Percentiles rank a stretch among this genome's conserved stretches.
These are phyloP conservation scores for Articulospora tetracladia DNA, from an alignment of 495 filamentous ascomycete species.

Conservation along the genomic window DNA sequence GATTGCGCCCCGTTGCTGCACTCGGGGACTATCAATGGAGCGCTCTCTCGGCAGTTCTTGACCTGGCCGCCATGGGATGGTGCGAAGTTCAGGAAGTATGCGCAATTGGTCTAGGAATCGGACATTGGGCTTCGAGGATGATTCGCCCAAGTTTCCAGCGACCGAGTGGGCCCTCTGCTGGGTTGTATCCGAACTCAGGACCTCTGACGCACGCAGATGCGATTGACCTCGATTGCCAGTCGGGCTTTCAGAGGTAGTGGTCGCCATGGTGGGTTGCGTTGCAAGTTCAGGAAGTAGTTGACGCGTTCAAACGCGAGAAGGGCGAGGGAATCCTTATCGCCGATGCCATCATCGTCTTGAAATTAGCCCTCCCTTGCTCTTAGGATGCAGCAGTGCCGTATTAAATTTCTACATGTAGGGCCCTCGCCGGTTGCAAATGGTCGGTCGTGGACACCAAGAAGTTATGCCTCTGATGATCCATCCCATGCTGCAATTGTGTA, in stretches of 20 bases:
- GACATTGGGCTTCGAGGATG: not conserved
- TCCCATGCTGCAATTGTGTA: too few species aligned
- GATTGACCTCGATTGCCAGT: not conserved
- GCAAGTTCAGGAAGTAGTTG: not conserved
- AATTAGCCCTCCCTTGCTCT: too few species aligned
- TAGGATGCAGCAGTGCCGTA: too few species aligned
- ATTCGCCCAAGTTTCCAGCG: not conserved
- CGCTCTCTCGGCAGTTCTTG: slow-evolving; percentile 17
- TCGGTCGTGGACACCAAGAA: too few species aligned
- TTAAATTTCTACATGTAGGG: too few species aligned
- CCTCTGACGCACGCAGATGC: not conserved
- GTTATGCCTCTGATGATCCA: too few species aligned
- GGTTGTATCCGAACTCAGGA: not conserved
- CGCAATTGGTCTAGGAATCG: slow-evolving; percentile 12
- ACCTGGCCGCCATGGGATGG: slow-evolving; percentile 21
- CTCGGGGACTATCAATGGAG: slow-evolving; percentile 7
- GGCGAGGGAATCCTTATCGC: too few species aligned
- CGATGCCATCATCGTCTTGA: not conserved
- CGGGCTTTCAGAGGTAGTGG: not conserved
- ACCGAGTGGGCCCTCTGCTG: not conserved
- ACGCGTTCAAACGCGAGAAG: not conserved
- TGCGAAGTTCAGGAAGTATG: slow-evolving; percentile 11
- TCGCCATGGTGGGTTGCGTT: not conserved
- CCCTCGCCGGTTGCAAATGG: too few species aligned
- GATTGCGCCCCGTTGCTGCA: slow-evolving; percentile 13